Evolutionary conservation across 345 rosid genomes (phyloP), one percentile per base, ranked within the genome.

Genomic region (Limnanthes douglasii): DNA sequence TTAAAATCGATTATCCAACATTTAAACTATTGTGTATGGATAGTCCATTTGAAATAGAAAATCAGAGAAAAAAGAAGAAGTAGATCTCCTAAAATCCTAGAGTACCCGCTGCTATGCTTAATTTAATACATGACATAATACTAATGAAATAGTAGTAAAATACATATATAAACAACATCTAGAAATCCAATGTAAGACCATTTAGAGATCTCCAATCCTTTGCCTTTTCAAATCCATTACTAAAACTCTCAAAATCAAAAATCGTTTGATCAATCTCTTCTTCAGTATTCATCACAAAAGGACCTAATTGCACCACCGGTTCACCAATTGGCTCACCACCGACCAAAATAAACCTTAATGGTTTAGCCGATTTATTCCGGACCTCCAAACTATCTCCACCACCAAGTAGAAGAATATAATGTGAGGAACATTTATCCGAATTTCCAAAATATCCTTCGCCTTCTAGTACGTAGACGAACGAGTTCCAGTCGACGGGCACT

Each of bases 241-340:
- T 47, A 16, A 41, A 74, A 8, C 74, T 77, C 31, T 82, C 83
- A 48, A 66, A 81, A 62, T 86, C 96, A 26, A 69, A 71, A 15
- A 77, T 40, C 0, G 94, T 68, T 14, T 51, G 64, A 13, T 77
- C 94, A 20, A 86, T 74, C 67, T 86, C 92, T 29, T 72, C 81
- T 35, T 81, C 65, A 6, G 75, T 77, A 48, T 86, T 86, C 96
- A 86, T 81, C 50, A 86, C 96, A 54, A 81, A 81, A 6, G 94
- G 96, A 28, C 94, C 96, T 17, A 56, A 54, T 42, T 81, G 96
- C 10, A 37, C 80, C 18, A 86, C 15, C 2, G 94, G 92, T 41
- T 86, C 94, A 14, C 69, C 65, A 42, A 86, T 27, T 3, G 94
- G 92, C 40, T 81, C 69, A 3, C 92, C 96, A 51, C 76, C 92